Evolutionary conservation across 768 basidiomycete species (phyloP), one percentile per base, ranked within the genome.

Genomic region (Suillus occidentalis): DNA sequence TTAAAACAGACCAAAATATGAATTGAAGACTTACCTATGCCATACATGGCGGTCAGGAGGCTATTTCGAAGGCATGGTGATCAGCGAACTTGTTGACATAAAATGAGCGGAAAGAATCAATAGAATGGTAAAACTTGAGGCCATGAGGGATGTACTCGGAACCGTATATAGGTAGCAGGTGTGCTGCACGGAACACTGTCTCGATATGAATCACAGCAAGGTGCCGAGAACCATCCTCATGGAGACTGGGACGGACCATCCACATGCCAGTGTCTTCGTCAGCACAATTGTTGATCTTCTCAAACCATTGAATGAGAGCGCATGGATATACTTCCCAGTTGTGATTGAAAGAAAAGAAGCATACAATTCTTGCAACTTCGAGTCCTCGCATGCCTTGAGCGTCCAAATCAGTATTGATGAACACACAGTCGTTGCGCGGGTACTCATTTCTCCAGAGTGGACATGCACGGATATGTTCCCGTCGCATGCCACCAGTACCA

Each of bases 221-320:
- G 16, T 55, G 2, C 25, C 34, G 2, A 0, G 36, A 49, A 2
- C 57, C 42, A n/a, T n/a, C 43, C 20, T n/a, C 43, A 5, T 45
- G 43, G 4, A 45, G n/a, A n/a, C 43, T 45, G 0, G 20, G 43
- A 45, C 1, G 0, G 43, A 45, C 43, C 43, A 45, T 45, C 43
- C 43, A 45, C 71, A 72, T 69, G 4, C 71, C 68, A 2, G 70
- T 76, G 8, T 61, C 28, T 9, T 60, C n/a, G 40, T 73, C 68
- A 6, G 74, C 70, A 5, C 31, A 16, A 2, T 70, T 53, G 5
- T 50, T 52, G 2, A 63, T 62, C 20, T 49, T 50, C 18, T 66
- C 40, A 57, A 72, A 71, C 72, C 72, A 72, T 5, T 71, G 60
- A 2, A 72, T 66, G 14, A 72, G 57, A 12, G 67, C 65, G 42